Evolutionary conservation across 352 stramenopile species (phyloP).

Genomic region (Globisporangium emineosum): DNA sequence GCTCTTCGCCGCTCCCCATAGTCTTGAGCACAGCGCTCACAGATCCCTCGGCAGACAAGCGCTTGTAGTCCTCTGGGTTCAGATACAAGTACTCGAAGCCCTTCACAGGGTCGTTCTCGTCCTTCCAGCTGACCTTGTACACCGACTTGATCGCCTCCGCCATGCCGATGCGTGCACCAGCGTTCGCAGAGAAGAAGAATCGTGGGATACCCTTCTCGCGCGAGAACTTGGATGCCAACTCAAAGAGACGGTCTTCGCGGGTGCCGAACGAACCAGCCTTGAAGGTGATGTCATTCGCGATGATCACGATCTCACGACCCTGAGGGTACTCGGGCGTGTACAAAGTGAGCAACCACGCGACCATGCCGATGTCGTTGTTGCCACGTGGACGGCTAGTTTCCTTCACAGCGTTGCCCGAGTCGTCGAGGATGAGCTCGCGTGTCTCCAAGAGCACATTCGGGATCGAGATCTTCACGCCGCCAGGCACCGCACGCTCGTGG

Average conservation of each 20-base stretch:
- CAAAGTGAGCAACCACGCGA: conserved; percentile 98
- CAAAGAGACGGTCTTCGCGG: conserved; percentile 98
- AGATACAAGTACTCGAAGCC: conserved; percentile 99
- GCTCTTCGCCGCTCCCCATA: conserved; percentile 67
- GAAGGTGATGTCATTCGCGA: conserved; percentile 99
- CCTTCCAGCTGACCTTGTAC: conserved; percentile 98
- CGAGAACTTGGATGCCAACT: conserved; percentile 95
- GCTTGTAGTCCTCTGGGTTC: conserved; percentile 93
- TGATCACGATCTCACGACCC: conserved; percentile 97
- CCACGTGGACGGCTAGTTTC: conserved; percentile 84
- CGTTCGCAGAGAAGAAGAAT: conserved; percentile 99
- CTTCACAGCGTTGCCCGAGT: conserved; percentile 51
- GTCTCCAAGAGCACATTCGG: conserved; percentile 93
- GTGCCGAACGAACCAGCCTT: conserved; percentile 99
- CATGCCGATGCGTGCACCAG: conserved; percentile 97
- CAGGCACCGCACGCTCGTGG: conserved; percentile 62
- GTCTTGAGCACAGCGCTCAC: conserved; percentile 85
- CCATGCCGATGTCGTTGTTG: conserved; percentile 99
- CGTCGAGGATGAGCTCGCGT: conserved; percentile 92
- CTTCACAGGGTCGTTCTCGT: conserved; percentile 94
- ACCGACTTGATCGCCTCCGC: conserved; percentile 97
- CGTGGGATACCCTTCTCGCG: conserved; percentile 92
- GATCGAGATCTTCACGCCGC: conserved; percentile 63
- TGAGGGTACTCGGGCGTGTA: conserved; percentile 98
- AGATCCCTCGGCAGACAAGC: conserved; percentile 84